phyloP scores from a whole-genome alignment of 257 asterid species.

The Capsicum rhomboideum region DNA sequence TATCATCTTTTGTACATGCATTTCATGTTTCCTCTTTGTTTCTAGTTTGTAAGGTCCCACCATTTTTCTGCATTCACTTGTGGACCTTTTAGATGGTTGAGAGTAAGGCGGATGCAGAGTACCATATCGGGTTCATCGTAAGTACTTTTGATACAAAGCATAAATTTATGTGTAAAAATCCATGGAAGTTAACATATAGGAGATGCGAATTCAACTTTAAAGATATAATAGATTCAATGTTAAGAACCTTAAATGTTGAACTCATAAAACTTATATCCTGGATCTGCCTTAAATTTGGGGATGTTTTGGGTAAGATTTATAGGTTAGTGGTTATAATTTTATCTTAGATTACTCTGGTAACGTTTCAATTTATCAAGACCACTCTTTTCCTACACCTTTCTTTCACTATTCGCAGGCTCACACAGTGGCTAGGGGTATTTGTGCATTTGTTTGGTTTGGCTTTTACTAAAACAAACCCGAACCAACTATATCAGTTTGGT shows the following conservation, averaged over 20 bases:
- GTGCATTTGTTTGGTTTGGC: no score
- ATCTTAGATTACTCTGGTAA: not conserved
- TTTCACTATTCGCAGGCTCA: not conserved
- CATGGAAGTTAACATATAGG: not conserved
- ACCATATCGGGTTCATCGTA: not conserved
- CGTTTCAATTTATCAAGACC: not conserved
- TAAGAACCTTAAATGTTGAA: no score
- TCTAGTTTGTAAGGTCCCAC: conserved; percentile 9
- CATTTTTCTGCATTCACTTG: not conserved
- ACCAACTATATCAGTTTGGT: no score
- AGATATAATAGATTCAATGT: not conserved
- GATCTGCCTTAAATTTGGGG: no score
- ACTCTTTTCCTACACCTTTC: not conserved
- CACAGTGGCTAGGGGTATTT: not conserved
- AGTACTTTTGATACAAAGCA: not conserved
- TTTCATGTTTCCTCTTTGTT: not conserved
- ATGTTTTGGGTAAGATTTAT: not conserved
- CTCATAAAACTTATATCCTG: no score
- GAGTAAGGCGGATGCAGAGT: not conserved
- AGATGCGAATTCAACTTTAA: not conserved
- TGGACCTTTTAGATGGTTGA: not conserved
- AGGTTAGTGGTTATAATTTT: not conserved
- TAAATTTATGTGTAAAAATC: not conserved
- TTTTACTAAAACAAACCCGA: no score
- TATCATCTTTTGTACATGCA: not conserved